Base-by-base conservation (phyloP, 495 filamentous ascomycete genomes). In the Xylaria bambusicola region DNA sequence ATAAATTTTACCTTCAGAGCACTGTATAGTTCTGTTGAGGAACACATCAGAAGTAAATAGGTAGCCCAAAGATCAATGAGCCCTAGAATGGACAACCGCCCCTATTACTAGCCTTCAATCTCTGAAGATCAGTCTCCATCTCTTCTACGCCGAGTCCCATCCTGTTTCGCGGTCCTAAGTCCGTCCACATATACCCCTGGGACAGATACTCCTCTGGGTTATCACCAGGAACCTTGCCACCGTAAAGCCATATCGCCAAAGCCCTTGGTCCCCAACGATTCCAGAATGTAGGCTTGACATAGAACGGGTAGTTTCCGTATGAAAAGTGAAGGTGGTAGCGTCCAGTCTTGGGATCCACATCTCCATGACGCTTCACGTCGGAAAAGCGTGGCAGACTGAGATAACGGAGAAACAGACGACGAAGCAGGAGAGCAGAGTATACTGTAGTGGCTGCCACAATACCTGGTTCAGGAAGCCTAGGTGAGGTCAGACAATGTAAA, bases 251-350 rank as follows among this genome's bases (percentile, higher is more conserved):
- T 15, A 77, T 74, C 13, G 81, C 46, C 79, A 75, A 84, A 1
- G 83, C 85, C 3, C 47, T 49, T 1, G 79, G 83, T 0, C 83
- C 80, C 81, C 83, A 88, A 20, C 84, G 78, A 53, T 81, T 82
- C 80, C 77, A 82, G 24, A 90, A 66, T 0, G 82, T 86, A 0
- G 86, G 79, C 41, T 82, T 80, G 31, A 84, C 75, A 62, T 90
- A 89, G 58, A 79, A 88, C 0, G 86, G 85, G 73, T 82, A 86
- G n/a, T 72, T 52, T 0, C 68, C 79, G 53, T 81, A 65, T 50
- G 79, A 67, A 49, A 82, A 80, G 6, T 21, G 33, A 29, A 60
- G 60, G 8, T 58, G 54, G 8, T 64, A 61, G 4, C 80, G 76
- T 1, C 81, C 78, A 7, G 73, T 83, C 67, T 54, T 74, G 49